A percentile compares a stretch with the other conserved stretches of the same genome.
Conservation (phyloP, 2,329 filamentous ascomycete genomes). For the Curvularia spicifera region DNA sequence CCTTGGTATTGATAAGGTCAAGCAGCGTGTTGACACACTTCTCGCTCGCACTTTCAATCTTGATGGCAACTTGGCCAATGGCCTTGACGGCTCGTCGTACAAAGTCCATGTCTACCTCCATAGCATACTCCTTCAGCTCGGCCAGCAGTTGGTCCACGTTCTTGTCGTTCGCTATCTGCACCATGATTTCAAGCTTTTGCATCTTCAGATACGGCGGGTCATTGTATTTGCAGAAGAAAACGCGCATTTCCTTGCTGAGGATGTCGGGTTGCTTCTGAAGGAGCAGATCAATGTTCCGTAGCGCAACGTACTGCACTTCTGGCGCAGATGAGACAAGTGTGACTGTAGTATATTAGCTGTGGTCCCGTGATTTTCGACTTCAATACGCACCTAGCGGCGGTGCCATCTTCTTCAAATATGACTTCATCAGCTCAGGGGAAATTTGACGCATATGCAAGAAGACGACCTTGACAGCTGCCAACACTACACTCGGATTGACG, state of each 20-base stretch:
- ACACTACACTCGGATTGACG: conserved; percentile 93
- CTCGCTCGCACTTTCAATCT: conserved; percentile 93
- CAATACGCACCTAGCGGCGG: conserved; percentile 78
- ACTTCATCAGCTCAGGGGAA: conserved; percentile 76
- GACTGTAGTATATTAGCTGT: conserved; percentile 62
- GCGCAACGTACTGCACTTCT: conserved; percentile 96
- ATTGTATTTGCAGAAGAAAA: conserved; percentile 99
- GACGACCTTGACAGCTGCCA: conserved; percentile 97
- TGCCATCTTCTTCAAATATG: conserved; percentile 98
- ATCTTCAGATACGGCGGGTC: conserved; percentile 97
- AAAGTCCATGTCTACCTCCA: conserved; percentile 99
- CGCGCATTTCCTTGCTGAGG: conserved; percentile 92
- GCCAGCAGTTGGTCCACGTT: conserved; percentile 95
- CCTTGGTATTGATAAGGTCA: conserved; percentile 94
- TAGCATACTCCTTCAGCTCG: conserved; percentile 94
- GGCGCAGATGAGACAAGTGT: conserved; percentile 94
- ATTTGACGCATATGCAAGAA: conserved; percentile 94
- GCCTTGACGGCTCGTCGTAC: conserved; percentile 92
- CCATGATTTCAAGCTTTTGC: conserved; percentile 98
- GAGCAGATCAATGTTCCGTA: conserved; percentile 94
- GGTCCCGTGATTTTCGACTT: background rate
- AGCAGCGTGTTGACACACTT: conserved; percentile 93
- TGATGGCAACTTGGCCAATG: conserved; percentile 97
- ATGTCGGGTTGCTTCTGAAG: conserved; percentile 97
- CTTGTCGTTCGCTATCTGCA: conserved; percentile 95